Evolutionary conservation across 371 early-diverging fungal species (phyloP), one percentile per base, ranked within the genome.

Genomic region (Zancudomyces culisetae): DNA sequence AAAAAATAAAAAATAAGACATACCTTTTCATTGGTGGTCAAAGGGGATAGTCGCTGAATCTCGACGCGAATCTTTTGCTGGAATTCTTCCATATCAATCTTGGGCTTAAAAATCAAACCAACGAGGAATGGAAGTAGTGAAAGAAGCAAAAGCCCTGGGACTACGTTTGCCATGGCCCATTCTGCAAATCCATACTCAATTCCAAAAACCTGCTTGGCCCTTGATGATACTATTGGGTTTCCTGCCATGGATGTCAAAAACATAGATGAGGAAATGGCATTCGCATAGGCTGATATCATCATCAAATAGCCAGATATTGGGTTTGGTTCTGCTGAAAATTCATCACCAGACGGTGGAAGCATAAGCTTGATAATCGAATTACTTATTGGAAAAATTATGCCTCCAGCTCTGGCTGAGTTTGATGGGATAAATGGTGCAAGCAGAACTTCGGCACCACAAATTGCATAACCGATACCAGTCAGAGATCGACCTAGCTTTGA

Each of bases 371-470:
- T 74, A 39, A 81, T 71, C 0, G 82, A 77, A 21, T 70, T 66
- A 10, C 80, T 79, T 0, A 82, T 72, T 8, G 83, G 83, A 27
- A 71, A 70, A 1, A 82, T 62, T 28, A 82, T 78, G 19, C 83
- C 79, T 12, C 82, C 82, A 20, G 81, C 81, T 42, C 83, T 71
- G n/a, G 83, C 83, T 0, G 77, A 76, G 55, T 82, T 82, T 27
- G 76, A 76, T 2, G 83, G 83, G 21, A 82, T 77, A 57, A 82
- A 78, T 0, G 83, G 78, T 2, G 77, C 80, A 28, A 82, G 51
- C 15, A 70, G 42, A 19, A 81, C 49, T 58, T 81, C 81, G 58
- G 68, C 56, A 20, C 49, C 20, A 21, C 56, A 62, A n/a, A 63
- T 60, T 10, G 79, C 74, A 52, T 80, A 80, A 10, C 71, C 80